Evolutionary conservation across 441 rosid species (phyloP), one percentile per base, ranked within the genome.

Genomic region (Pelargonium fulgidum): DNA sequence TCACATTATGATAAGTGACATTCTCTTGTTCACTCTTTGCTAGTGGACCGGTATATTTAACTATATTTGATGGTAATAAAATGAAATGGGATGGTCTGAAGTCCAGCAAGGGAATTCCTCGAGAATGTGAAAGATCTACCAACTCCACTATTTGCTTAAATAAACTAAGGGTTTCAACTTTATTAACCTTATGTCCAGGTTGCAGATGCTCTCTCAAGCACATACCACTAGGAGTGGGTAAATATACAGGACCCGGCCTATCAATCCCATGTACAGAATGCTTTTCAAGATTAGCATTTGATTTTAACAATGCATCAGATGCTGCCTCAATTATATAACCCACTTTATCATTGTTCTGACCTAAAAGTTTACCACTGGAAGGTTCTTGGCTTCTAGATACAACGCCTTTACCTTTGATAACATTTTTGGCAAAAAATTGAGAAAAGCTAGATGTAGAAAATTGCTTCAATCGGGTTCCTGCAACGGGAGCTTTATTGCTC

Each of bases 81-180:
- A 70, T 70, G 68, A 91, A 84, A 77, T 76, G 68, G 48, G 92
- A 89, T 33, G 90, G 90, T 63, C 82, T 68, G 67, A 91, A 70
- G 72, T 86, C 91, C 70, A 77, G 80, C 83, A 91, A 84, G 56
- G 75, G 77, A 64, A 79, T 73, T 16, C 88, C 90, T 81, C 83
- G 88, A 10, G 87, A 83, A 54, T 89, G 97, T 24, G 87, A 85
- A 10, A 75, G 81, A 76, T 83, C 88, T 78, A 89, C 89, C 59
- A 91, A 73, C 86, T 89, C 87, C 75, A 87, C 86, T 68, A 87
- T 85, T 81, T 84, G 88, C 87, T 81, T 86, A 74, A 89, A 87
- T 62, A 89, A 62, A 67, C 44, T 73, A 72, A 87, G 68, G 67
- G 84, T 72, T 59, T 83, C 82, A 20, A 66, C 71, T 74, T 81